Percentiles rank a stretch among this genome's conserved stretches.
Conservation (phyloP, 108 stramenopile genomes). For the Pelagomonas calceolata region DNA sequence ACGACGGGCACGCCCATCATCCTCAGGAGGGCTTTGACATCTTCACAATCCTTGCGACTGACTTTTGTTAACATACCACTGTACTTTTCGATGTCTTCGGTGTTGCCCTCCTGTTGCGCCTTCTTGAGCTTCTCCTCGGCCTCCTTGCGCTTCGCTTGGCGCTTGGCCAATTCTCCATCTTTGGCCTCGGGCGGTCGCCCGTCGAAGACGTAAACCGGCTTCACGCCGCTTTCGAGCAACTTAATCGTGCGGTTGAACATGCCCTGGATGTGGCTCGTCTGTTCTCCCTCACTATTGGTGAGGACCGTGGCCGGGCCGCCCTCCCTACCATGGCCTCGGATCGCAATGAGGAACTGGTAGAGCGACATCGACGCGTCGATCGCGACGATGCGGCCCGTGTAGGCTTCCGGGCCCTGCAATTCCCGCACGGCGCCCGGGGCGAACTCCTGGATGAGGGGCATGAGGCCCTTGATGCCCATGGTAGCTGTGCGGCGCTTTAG, state of each 20-base stretch:
- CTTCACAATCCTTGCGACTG: slow-evolving; percentile 77
- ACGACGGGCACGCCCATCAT: slow-evolving; percentile 96
- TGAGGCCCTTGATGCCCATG: slow-evolving; percentile 54
- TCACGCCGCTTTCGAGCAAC: slow-evolving; percentile 77
- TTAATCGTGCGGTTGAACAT: slow-evolving; percentile 97
- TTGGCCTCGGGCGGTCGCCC: slow-evolving; percentile 95
- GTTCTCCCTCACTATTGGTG: slow-evolving; percentile 77
- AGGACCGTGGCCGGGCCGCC: slow-evolving; percentile 50
- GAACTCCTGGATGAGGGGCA: slow-evolving; percentile 40
- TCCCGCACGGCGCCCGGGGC: slow-evolving; percentile 42
- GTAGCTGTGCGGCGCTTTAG: no score
- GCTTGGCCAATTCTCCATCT: slow-evolving; percentile 71
- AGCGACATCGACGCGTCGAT: slow-evolving; percentile 98
- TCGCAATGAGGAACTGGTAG: slow-evolving; percentile 96
- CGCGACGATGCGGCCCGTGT: slow-evolving; percentile 78
- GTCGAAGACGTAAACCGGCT: slow-evolving; percentile 93
- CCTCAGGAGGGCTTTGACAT: slow-evolving; percentile 62
- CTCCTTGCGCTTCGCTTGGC: slow-evolving; percentile 82
- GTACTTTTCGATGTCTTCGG: slow-evolving; percentile 77
- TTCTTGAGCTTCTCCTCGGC: slow-evolving; percentile 70
- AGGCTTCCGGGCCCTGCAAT: slow-evolving; percentile 8
- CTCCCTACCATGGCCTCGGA: slow-evolving; percentile 63
- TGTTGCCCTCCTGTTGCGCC: slow-evolving; percentile 68
- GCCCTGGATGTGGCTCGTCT: slow-evolving; percentile 93
- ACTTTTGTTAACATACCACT: slow-evolving; percentile 66